phyloP scores from a whole-genome alignment of 179 eudicot genomes.

The Pouteria campechiana region DNA sequence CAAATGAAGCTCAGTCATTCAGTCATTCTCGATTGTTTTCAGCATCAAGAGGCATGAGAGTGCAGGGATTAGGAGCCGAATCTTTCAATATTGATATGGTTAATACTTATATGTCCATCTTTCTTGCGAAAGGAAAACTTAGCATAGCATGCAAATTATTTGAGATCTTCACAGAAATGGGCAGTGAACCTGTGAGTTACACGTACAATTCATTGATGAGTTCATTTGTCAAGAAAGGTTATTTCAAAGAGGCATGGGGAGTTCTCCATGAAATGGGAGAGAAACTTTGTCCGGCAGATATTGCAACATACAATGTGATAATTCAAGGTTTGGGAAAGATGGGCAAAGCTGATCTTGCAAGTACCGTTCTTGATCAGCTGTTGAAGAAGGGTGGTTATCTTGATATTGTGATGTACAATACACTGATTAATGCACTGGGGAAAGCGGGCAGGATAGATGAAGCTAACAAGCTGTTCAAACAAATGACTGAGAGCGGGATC shows the following conservation, averaged over 20 bases:
- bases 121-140: constrained; percentile 65
- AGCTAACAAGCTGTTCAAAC: constrained; percentile 49
- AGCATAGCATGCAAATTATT: constrained; percentile 81
- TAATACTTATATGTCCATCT: constrained; percentile 77
- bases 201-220: constrained; percentile 82
- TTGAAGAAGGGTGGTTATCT: constrained; percentile 76
- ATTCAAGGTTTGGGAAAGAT: constrained; percentile 82
- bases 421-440: constrained; percentile 77
- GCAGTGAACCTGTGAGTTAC: constrained; percentile 55
- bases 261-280: constrained; percentile 65
- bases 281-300: constrained; percentile 55
- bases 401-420: constrained; percentile 88
- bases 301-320: constrained; percentile 72
- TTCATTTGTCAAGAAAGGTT: constrained; percentile 82
- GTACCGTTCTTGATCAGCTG: constrained; percentile 50
- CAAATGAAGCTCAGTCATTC: constrained; percentile 26
- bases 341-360: constrained; percentile 79
- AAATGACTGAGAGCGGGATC: constrained; percentile 70
- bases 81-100: constrained; percentile 83
- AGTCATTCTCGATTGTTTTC: constrained; percentile 24
- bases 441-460: constrained; percentile 74
- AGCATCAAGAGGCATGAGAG: constrained; percentile 49
- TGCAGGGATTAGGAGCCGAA: constrained; percentile 32
- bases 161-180: constrained; percentile 68
- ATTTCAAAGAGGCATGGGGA: constrained; percentile 73